phyloP scores from a whole-genome alignment of 2,329 filamentous ascomycete species.

The Eurotiales sp. region DNA sequence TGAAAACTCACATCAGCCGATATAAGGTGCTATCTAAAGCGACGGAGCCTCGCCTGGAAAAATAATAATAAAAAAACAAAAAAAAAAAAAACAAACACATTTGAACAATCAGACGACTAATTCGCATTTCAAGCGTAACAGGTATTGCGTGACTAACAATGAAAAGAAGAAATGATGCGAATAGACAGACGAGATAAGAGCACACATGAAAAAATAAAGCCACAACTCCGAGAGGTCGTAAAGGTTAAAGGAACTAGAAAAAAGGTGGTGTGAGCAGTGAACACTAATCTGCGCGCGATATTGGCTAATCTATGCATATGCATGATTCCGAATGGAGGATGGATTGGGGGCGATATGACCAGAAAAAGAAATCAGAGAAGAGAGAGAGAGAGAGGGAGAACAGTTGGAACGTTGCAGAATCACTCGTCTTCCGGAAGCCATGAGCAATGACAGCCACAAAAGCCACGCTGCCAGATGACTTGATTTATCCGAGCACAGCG shows the following conservation, averaged over 20 bases:
- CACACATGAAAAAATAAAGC: background rate
- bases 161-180: background rate
- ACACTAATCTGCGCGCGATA: background rate
- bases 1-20: no score
- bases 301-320: background rate
- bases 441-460: background rate
- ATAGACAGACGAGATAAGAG: background rate
- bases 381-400: no score
- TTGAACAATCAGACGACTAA: no score
- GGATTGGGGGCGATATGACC: background rate
- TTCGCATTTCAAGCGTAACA: background rate
- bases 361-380: no score
- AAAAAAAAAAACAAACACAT: no score
- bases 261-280: background rate
- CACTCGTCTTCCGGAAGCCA: no score
- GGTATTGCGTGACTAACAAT: background rate
- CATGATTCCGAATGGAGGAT: background rate
- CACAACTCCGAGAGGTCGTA: conserved; percentile 2
- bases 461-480: no score
- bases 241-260: background rate
- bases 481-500: conserved; percentile 65
- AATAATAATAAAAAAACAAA: no score
- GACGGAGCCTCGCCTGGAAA: no score
- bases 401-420: no score
- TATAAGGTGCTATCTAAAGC: no score